Evolutionary conservation across 2,329 filamentous ascomycete species (phyloP).

Genomic region (Colletotrichum orchidophilum): DNA sequence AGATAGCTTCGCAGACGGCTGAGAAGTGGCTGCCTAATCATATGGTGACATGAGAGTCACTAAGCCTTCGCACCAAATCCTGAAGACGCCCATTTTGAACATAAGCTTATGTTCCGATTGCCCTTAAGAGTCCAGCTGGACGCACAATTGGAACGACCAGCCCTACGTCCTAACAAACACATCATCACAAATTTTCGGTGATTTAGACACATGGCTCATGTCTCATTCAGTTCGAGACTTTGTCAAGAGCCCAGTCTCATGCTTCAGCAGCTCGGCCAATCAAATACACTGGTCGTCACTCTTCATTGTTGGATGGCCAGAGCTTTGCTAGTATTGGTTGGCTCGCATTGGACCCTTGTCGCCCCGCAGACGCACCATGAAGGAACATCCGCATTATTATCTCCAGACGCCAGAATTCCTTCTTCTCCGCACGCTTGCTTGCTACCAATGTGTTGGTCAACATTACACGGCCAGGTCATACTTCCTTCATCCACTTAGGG

Average conservation of each 20-base stretch:
- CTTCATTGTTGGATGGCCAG: not conserved
- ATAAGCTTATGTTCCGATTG: not conserved
- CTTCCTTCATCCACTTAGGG: not conserved
- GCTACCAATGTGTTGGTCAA: not conserved
- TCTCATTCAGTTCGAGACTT: not conserved
- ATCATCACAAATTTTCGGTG: not conserved
- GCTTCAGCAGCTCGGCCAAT: not conserved
- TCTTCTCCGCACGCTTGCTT: not conserved
- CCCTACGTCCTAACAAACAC: not conserved
- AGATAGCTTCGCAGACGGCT: not conserved
- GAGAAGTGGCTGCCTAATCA: not conserved
- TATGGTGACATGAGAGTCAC: not conserved
- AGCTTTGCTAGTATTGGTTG: slow-evolving; percentile 23
- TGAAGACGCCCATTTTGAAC: not conserved
- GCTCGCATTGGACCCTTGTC: not conserved
- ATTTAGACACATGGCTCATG: not conserved
- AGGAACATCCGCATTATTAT: not conserved
- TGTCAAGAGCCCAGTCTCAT: not conserved
- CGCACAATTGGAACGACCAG: not conserved
- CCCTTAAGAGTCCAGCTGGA: not conserved
- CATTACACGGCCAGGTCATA: not conserved
- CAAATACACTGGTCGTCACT: not conserved
- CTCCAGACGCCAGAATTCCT: not conserved
- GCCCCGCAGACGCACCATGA: not conserved
- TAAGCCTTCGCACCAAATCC: not conserved